These are phyloP conservation scores for Athelia sp. DNA, from an alignment of 1,284 basidiomycete species.

Conservation along the genomic window DNA sequence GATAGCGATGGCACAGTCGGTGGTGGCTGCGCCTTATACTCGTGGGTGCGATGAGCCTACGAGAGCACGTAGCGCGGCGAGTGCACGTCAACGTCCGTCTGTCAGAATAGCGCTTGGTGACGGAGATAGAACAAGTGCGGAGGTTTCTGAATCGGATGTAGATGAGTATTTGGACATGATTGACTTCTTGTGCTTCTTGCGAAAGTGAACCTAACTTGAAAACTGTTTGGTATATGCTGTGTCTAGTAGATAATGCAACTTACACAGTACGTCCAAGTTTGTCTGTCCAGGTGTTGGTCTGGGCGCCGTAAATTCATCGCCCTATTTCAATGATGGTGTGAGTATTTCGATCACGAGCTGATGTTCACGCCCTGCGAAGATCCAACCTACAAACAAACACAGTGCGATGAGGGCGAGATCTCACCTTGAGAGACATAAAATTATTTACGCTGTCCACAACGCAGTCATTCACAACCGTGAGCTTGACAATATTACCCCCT, in stretches of 20 bases:
- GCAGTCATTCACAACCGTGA: conserved; percentile 69
- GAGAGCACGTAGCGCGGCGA: not conserved
- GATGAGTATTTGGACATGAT: conserved; percentile 61
- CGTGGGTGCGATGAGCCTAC: not conserved
- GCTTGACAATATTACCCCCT: conserved; percentile 77
- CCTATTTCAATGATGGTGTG: conserved; percentile 32
- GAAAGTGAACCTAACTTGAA: conserved; percentile 70
- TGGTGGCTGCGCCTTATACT: not conserved
- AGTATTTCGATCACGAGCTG: too few relatives aligned
- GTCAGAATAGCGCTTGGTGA: conserved; percentile 10
- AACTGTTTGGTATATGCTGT: not conserved
- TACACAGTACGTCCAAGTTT: conserved; percentile 60
- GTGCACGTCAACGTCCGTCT: conserved; percentile 8
- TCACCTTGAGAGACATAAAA: conserved; percentile 83
- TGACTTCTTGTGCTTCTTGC: conserved; percentile 74
- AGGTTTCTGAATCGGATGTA: conserved; percentile 4
- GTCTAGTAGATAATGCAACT: conserved; percentile 19
- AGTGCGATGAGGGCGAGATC: conserved; percentile 12
- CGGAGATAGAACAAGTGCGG: conserved; percentile 7
- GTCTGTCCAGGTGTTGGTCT: conserved; percentile 60
- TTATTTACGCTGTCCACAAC: conserved; percentile 74
- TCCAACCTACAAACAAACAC: not conserved
- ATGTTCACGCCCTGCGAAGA: not conserved
- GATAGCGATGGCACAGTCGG: not conserved
- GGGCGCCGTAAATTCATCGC: conserved; percentile 76